Evolutionary conservation across 2,329 filamentous ascomycete species (phyloP), one percentile per base, ranked within the genome.

Genomic region (Beauveria sp.): DNA sequence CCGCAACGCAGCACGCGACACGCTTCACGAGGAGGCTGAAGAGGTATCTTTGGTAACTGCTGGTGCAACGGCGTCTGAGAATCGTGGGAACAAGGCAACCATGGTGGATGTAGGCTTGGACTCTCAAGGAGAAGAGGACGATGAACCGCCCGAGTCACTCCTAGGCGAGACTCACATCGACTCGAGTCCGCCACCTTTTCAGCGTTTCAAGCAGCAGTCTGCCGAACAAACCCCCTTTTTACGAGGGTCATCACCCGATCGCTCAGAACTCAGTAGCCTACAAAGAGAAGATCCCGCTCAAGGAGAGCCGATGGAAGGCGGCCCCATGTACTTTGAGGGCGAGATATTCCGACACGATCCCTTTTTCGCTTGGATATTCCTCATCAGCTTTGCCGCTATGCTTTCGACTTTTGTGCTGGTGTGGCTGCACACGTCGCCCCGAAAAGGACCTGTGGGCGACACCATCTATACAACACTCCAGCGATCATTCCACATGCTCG

Each of bases 381-480:
- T 96, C 53, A 94, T 97, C 67, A 86, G 86, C 40, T 77, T 96
- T 58, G 92, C 90, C 51, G 89, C 88, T 44, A 83, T 97, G 70
- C 84, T 97, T 68, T 90, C 93, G 14, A 93, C 92, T 0, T 96
- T 92, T 68, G 86, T 96, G 64, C 81, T 99, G 16, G 89, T 96
- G 26, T 96, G 90, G 79, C 81, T 99, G 46, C 91, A 97, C 70
- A 97, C 93, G 2, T 85, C 89, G 20, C 78, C 87, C 1, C 80
- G 80, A 59, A 89, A 89, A 70, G 82, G 83, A 63, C 88, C 88
- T 1, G 83, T 96, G 61, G 93, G 92, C 16, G 94, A 99, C 73
- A 97, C 93, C 1, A 91, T 99, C 62, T 99, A 99, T 73, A 91
- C 89, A 16, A 92, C 91, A 5, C 77, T 99, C 41, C 88, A 90